These are phyloP conservation scores for Triangularia verruculosa DNA, from an alignment of 2,329 filamentous ascomycete genomes.

Conservation along the genomic window DNA sequence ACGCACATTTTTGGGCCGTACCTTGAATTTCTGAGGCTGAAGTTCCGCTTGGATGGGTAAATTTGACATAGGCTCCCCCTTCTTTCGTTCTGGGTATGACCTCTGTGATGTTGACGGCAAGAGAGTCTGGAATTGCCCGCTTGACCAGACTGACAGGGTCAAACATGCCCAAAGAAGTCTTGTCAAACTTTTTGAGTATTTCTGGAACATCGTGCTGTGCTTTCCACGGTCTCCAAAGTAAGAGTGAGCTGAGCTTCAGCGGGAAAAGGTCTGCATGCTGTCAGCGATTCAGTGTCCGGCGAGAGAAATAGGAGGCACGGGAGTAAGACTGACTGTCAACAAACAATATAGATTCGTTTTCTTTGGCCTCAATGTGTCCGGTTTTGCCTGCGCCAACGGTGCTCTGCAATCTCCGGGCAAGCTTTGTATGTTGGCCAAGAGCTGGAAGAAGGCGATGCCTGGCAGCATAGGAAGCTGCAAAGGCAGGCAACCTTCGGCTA, in stretches of 20 bases:
- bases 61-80: conserved; percentile 90
- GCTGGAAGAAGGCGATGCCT: not conserved
- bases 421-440: not conserved
- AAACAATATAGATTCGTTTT: conserved; percentile 82
- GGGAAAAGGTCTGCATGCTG: conserved; percentile 71
- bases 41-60: conserved; percentile 50
- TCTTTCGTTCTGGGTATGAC: conserved; percentile 84
- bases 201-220: conserved; percentile 49
- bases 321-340: conserved; percentile 67
- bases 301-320: not conserved
- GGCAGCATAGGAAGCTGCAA: conserved; percentile 23
- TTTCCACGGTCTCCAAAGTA: conserved; percentile 45
- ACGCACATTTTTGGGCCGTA: not conserved
- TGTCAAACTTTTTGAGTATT: conserved; percentile 52
- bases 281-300: not conserved
- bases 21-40: conserved; percentile 42
- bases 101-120: conserved; percentile 70
- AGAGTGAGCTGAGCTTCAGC: conserved; percentile 58
- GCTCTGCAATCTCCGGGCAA: conserved; percentile 36
- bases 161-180: conserved; percentile 46
- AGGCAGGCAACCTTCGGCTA: conserved; percentile 14
- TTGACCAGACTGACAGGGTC: conserved; percentile 55
- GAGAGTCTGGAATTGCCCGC: conserved; percentile 59
- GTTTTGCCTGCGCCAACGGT: conserved; percentile 62
- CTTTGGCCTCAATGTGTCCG: conserved; percentile 74